These are phyloP conservation scores for Cryptosporidium parvum DNA, from an alignment of 169 alveolate species.

Conservation along the genomic window DNA sequence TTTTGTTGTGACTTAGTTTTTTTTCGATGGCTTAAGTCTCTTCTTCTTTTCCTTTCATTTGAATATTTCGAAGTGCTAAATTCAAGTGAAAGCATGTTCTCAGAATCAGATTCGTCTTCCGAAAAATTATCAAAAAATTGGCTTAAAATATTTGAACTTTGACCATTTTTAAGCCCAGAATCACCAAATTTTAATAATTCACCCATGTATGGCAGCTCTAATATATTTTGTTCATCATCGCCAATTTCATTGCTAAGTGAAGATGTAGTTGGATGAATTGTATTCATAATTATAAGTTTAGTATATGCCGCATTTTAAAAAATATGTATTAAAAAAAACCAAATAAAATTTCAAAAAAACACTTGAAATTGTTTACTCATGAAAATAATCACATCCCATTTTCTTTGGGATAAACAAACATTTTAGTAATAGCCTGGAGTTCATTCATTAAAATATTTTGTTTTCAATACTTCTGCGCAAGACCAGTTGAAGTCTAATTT, in stretches of 20 bases:
- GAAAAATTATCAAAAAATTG: background rate
- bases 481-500: constrained; percentile 33
- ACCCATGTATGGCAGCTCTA: background rate
- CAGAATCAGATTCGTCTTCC: constrained; percentile 53
- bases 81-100: constrained; percentile 30
- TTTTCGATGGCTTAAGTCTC: background rate
- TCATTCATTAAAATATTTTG: constrained; percentile 20
- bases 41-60: constrained; percentile 30
- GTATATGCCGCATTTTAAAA: background rate
- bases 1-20: constrained; percentile 20
- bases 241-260: background rate
- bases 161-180: background rate
- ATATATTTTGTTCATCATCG: background rate
- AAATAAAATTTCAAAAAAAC: background rate
- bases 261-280: constrained; percentile 47
- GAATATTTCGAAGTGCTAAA: background rate
- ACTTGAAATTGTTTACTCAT: background rate
- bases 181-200: background rate
- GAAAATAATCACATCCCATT: background rate
- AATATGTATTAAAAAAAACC: background rate
- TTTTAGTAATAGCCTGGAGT: background rate
- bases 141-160: background rate
- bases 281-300: constrained; percentile 8
- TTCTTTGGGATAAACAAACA: too few species aligned
- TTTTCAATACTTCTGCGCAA: constrained; percentile 30